phyloP scores from a whole-genome alignment of 78 protist genomes.

The Dictyostelium brefeldianum region DNA sequence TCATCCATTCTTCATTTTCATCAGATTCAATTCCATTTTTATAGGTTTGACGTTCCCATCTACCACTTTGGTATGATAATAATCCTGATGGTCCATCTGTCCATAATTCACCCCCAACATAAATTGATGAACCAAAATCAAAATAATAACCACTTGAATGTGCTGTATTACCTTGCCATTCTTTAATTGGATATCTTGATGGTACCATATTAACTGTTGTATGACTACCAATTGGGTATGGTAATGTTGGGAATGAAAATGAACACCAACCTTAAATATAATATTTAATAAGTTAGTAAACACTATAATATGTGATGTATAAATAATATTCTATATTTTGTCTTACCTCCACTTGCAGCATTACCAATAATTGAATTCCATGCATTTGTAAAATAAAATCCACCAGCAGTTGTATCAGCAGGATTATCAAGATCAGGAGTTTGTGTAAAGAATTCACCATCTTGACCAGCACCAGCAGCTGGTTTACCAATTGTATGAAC shows the following conservation, averaged over 20 bases:
- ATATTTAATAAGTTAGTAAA: too few species aligned
- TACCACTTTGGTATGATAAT: conserved; percentile 29
- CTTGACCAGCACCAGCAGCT: conserved; percentile 59
- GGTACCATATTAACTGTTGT: conserved; percentile 35
- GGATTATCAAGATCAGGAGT: conserved; percentile 59
- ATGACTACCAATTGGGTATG: conserved; percentile 56
- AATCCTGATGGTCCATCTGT: conserved; percentile 1
- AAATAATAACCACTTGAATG: conserved; percentile 80
- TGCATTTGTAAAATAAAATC: conserved; percentile 88
- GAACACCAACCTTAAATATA: too few species aligned
- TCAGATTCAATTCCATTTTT: not conserved
- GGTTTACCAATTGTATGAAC: conserved; percentile 80
- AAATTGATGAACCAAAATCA: conserved; percentile 27
- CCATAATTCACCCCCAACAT: conserved; percentile 74
- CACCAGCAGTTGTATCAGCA: conserved; percentile 86
- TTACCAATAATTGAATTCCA: conserved; percentile 86
- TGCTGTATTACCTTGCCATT: conserved; percentile 83
- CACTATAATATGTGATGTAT: not conserved
- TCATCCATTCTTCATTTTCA: conserved; percentile 18
- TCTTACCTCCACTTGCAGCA: conserved; percentile 51
- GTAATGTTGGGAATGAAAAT: not conserved
- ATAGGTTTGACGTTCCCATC: conserved; percentile 21
- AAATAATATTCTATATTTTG: conserved; percentile 23
- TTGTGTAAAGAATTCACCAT: conserved; percentile 60
- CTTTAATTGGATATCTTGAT: conserved; percentile 31